Evolutionary conservation across 371 early-diverging fungal genomes (phyloP).

Genomic region (Parasitella parasitica): DNA sequence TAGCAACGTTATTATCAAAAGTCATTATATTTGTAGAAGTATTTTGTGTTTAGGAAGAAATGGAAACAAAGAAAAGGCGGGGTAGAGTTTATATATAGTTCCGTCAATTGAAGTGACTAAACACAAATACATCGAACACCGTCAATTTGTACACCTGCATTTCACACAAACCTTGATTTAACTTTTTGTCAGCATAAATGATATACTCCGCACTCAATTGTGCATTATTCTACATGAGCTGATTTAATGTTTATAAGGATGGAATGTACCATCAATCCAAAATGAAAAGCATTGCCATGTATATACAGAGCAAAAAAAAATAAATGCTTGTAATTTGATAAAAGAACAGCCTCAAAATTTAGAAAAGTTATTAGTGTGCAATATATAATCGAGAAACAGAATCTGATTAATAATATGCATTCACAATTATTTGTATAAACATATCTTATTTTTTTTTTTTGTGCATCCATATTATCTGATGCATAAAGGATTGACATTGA

Average conservation of each 20-base stretch:
- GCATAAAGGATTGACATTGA: background rate
- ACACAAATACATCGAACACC: background rate
- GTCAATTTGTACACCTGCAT: background rate
- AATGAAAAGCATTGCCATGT: background rate
- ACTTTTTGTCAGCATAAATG: background rate
- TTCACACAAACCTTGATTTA: background rate
- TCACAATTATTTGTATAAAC: background rate
- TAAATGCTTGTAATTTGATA: background rate
- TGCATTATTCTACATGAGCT: background rate
- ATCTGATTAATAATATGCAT: background rate
- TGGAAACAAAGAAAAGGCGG: background rate
- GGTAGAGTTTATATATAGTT: background rate
- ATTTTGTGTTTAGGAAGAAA: background rate
- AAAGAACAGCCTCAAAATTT: background rate
- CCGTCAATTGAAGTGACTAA: background rate
- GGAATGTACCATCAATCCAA: too few relatives aligned
- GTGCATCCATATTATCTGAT: background rate
- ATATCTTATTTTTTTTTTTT: background rate
- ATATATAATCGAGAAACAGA: background rate
- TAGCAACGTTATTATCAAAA: conserved; percentile 36
- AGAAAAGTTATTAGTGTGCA: too few relatives aligned
- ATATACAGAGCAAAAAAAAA: background rate
- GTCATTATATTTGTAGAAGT: too few relatives aligned
- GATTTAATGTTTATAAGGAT: background rate
- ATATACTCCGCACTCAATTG: background rate